Evolutionary conservation across 2,329 filamentous ascomycete species (phyloP).

Genomic region (Pseudofabraea citricarpa): DNA sequence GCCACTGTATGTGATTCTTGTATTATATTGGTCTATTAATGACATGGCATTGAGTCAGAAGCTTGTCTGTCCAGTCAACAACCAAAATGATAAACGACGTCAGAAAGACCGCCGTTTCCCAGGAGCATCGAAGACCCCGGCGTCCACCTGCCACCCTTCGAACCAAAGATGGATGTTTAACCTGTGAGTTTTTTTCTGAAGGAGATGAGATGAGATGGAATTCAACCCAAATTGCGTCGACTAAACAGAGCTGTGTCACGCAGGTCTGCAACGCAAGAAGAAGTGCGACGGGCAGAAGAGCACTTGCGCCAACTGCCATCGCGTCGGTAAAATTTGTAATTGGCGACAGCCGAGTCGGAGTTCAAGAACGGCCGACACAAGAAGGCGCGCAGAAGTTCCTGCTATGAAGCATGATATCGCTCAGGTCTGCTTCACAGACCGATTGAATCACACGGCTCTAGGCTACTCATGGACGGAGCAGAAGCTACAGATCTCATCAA

Average conservation of each 20-base stretch:
- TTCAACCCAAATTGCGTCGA: neutral
- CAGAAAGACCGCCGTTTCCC: neutral
- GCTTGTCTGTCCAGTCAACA: neutral
- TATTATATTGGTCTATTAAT: neutral
- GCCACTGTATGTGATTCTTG: too few species aligned
- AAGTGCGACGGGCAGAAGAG: neutral
- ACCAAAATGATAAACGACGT: neutral
- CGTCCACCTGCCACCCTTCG: neutral
- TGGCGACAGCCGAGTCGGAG: neutral
- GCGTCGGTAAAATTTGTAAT: neutral
- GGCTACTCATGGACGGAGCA: neutral
- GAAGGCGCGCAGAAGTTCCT: neutral
- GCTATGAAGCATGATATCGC: neutral
- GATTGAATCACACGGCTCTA: neutral
- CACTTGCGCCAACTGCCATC: neutral
- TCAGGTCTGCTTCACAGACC: neutral
- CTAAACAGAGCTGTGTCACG: neutral
- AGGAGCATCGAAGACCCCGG: neutral
- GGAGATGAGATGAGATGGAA: neutral
- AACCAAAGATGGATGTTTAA: neutral
- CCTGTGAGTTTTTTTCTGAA: neutral
- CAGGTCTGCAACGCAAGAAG: neutral
- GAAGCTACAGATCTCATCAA: neutral
- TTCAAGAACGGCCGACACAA: neutral
- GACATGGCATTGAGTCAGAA: neutral